Conservation (phyloP, 177 flowering plant species). For the Vitis hybrid region DNA sequence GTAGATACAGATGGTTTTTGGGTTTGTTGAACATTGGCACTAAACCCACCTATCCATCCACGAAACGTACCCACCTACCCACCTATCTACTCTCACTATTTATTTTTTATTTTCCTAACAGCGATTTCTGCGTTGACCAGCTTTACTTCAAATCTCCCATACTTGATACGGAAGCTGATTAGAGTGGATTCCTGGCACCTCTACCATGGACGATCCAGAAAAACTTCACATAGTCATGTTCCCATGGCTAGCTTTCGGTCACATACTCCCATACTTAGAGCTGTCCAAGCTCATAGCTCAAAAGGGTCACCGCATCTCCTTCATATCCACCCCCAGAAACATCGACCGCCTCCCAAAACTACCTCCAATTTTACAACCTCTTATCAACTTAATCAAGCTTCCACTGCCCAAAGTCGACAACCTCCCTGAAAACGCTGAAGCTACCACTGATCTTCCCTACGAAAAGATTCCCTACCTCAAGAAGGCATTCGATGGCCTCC, state of each 20-base stretch:
- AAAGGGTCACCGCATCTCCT: conserved; percentile 17
- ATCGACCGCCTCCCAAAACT: too few relatives aligned
- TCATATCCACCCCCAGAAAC: too few relatives aligned
- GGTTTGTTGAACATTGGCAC: too few relatives aligned
- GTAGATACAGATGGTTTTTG: too few relatives aligned
- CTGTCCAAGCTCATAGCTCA: conserved; percentile 14
- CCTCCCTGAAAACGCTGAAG: conserved; percentile 19
- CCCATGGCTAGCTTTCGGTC: too few relatives aligned
- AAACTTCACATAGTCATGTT: conserved; percentile 14
- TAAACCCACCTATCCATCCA: too few relatives aligned
- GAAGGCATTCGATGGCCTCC: conserved; percentile 8
- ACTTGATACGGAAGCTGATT: too few relatives aligned
- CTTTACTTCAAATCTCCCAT: too few relatives aligned
- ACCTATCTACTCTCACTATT: too few relatives aligned
- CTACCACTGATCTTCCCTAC: conserved; percentile 14
- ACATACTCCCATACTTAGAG: conserved; percentile 1
- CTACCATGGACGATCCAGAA: neutral
- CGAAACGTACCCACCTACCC: too few relatives aligned
- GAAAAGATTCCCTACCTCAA: conserved; percentile 1
- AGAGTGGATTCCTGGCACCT: neutral
- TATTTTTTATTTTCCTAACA: too few relatives aligned
- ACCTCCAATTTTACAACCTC: neutral
- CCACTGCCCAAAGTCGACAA: conserved; percentile 9
- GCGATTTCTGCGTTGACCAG: too few relatives aligned
- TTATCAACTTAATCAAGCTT: conserved; percentile 7